Evolutionary conservation across 495 filamentous ascomycete species (phyloP), one percentile per base, ranked within the genome.

Genomic region (Clohesyomyces aquaticus): DNA sequence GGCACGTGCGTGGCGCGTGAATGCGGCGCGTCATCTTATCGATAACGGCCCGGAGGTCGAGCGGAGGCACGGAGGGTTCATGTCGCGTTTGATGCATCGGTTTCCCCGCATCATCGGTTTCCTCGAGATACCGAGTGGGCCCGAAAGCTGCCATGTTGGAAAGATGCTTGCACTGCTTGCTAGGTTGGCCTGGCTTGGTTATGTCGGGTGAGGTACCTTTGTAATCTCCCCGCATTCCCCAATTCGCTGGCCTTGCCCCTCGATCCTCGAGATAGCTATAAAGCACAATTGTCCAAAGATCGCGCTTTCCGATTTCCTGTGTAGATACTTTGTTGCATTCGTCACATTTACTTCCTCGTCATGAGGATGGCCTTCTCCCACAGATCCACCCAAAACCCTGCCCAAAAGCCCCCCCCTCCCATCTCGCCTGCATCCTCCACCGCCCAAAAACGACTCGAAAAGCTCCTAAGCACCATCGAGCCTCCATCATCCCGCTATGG

Each of bases 321-420:
- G n/a, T n/a, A n/a, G n/a, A n/a, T n/a, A n/a, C n/a, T n/a, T n/a
- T n/a, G n/a, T n/a, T n/a, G n/a, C n/a, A n/a, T n/a, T n/a, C n/a
- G n/a, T n/a, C n/a, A n/a, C n/a, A n/a, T n/a, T n/a, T n/a, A n/a
- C n/a, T n/a, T n/a, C n/a, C n/a, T n/a, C 45, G 45, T 51, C n/a
- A 8, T 51, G 19, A 51, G 16, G 27, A 55, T 55, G 52, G 52
- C 52, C 3, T 55, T 55, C 52, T 55, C 52, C n/a, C 25, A 55
- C 16, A 43, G 22, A 10, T 2, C 16, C 29, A 2, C 52, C 32
- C 22, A 4, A 27, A 16, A 8, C 48, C 12, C 48, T n/a, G 6
- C 25, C 23, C 23, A 4, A 35, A 29, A 10, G 3, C 14, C 51
- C 8, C 14, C 9, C 9, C 51, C 25, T 35, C 26, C 51, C 28